Evolutionary conservation across 192 early-diverging fungal species (phyloP).

Genomic region (Coemansia guatemalensis): DNA sequence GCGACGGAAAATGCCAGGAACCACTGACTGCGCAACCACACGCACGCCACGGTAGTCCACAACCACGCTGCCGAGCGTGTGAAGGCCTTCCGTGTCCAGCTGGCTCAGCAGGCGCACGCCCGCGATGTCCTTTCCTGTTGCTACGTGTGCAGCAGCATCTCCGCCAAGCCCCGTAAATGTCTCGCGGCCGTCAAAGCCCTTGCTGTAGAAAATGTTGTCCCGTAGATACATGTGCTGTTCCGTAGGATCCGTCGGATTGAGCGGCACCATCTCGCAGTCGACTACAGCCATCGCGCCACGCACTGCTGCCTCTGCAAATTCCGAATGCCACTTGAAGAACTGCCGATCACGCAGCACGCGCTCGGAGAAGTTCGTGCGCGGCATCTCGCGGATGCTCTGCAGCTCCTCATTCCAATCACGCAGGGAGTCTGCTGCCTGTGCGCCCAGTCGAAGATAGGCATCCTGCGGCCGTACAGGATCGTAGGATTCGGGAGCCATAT

Average conservation of each 20-base stretch:
- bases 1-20: constrained; percentile 81
- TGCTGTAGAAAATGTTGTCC: constrained; percentile 96
- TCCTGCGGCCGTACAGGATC: constrained; percentile 38
- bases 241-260: constrained; percentile 74
- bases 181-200: constrained; percentile 84
- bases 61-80: constrained; percentile 87
- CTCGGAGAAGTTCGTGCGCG: constrained; percentile 72
- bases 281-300: constrained; percentile 82
- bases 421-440: constrained; percentile 41
- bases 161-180: constrained; percentile 82
- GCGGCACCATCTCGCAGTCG: constrained; percentile 69
- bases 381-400: constrained; percentile 84
- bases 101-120: constrained; percentile 78
- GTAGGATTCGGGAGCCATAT: constrained; percentile 24
- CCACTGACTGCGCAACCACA: constrained; percentile 90
- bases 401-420: constrained; percentile 99
- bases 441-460: constrained; percentile 27
- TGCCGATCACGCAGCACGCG: constrained; percentile 82
- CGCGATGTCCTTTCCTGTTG: constrained; percentile 92
- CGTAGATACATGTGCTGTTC: constrained; percentile 88
- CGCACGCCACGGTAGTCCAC: constrained; percentile 92
- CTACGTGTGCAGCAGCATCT: constrained; percentile 86
- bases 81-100: constrained; percentile 73
- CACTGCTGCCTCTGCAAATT: constrained; percentile 90
- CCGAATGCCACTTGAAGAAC: constrained; percentile 79